Base-by-base conservation (phyloP, 129 eudicot species). In the Centella asiatica region DNA sequence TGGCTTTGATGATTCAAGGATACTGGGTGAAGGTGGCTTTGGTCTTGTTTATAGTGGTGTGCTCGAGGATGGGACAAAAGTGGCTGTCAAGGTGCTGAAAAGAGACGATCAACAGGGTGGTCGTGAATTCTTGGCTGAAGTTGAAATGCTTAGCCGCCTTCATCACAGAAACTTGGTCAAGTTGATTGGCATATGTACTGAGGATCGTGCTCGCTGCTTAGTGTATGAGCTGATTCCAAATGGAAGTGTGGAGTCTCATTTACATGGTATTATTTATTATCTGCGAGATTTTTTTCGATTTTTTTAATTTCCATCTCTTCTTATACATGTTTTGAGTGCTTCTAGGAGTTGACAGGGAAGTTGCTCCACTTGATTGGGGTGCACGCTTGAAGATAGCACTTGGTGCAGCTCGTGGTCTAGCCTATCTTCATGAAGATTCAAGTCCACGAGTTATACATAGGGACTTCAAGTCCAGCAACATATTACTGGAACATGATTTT, bases 1-100 rank as follows among this genome's bases (percentile, higher is more conserved):
- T 77, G 72, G 78, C 60, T 89, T 85, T 67, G 79, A 77, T 26
- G 80, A 72, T 45, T 64, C 72, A 29, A 81, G 84, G 26, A 71
- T 89, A 70, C 78, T 89, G 5, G 97, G 97, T 64, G 97, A 89
- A 77, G 97, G 97, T 69, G 97, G 97, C 0, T 89, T 89, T 65
- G 97, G 97, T 48, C 84, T 79, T 62, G 97, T 89, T 55, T 89
- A 85, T 65, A 69, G 89, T 25, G 97, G 92, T 25, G 77, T 79
- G 32, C 92, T 89, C 48, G 89, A 89, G 24, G 95, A 85, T 47
- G 97, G 88, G 49, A 76, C 92, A 28, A 70, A 80, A 61, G 86
- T 89, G 62, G 97, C 97, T 18, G 85, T 89, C 47, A 89, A 89
- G 64, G 78, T 89, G 26, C 95, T 89, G 9, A 89, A 89, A 70